Evolutionary conservation across 2,329 filamentous ascomycete species (phyloP).

Genomic region (Gaeumannomyces tritici): DNA sequence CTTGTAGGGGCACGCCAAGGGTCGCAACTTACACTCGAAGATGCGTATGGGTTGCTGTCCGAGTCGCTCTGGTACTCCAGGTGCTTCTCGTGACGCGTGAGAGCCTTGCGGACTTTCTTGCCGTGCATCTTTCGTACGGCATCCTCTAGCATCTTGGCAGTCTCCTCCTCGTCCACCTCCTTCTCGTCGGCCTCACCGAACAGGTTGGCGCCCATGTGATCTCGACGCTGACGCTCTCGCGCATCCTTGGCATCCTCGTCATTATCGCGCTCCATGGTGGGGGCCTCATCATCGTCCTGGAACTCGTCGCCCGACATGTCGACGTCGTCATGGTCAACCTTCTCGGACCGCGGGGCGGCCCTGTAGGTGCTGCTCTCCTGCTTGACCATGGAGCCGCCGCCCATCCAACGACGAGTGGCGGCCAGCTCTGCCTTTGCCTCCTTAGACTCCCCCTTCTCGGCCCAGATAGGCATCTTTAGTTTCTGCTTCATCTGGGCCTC

Average conservation of each 20-base stretch:
- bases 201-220: conserved; percentile 79
- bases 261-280: conserved; percentile 64
- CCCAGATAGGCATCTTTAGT: conserved; percentile 46
- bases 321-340: conserved; percentile 61
- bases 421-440: conserved; percentile 52
- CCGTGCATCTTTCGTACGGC: conserved; percentile 62
- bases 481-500: conserved; percentile 78
- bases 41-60: conserved; percentile 26
- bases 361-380: conserved; percentile 57
- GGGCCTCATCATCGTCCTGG: conserved; percentile 78
- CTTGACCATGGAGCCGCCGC: conserved; percentile 47
- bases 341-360: conserved; percentile 51
- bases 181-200: conserved; percentile 64
- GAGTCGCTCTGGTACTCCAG: conserved; percentile 69
- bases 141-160: conserved; percentile 58
- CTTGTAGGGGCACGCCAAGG: neutral
- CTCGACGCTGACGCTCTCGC: conserved; percentile 63
- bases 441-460: conserved; percentile 59
- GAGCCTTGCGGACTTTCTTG: conserved; percentile 68
- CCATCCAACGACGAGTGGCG: conserved; percentile 40
- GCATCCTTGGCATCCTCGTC: conserved; percentile 72
- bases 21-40: conserved; percentile 19
- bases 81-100: conserved; percentile 79
- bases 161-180: conserved; percentile 64
- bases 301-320: conserved; percentile 66